A percentile compares a stretch with the other conserved stretches of the same genome.
phyloP scores from a whole-genome alignment of 352 stramenopile species.

The Phytophthora meadii region DNA sequence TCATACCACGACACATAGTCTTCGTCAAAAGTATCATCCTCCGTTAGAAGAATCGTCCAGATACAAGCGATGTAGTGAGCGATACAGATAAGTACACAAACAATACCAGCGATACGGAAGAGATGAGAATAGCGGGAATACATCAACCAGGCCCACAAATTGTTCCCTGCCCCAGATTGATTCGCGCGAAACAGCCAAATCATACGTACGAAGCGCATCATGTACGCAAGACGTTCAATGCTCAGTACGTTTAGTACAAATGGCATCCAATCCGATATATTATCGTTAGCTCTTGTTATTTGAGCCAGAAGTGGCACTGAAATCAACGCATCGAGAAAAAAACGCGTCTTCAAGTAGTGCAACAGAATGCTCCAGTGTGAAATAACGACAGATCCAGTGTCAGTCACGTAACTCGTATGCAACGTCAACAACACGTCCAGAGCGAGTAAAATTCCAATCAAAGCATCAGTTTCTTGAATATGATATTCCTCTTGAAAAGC shows the following conservation, averaged over 20 bases:
- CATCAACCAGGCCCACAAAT: conserved; percentile 43
- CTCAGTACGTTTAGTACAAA: conserved; percentile 19
- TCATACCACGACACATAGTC: background rate
- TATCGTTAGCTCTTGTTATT: background rate
- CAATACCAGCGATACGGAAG: conserved; percentile 45
- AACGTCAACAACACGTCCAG: conserved; percentile 40
- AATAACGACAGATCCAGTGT: conserved; percentile 29
- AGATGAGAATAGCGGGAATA: conserved; percentile 55
- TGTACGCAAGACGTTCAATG: conserved; percentile 25
- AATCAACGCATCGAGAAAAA: conserved; percentile 30
- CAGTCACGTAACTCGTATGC: conserved; percentile 43
- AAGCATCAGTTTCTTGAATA: background rate
- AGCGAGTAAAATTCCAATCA: conserved; percentile 21
- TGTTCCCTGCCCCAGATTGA: conserved; percentile 18
- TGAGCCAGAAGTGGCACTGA: conserved; percentile 13
- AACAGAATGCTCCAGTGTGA: conserved; percentile 28
- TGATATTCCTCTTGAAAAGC: conserved; percentile 37
- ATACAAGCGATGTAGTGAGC: conserved; percentile 60
- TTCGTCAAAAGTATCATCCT: background rate
- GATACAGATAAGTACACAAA: conserved; percentile 48
- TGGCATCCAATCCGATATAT: background rate
- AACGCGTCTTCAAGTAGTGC: conserved; percentile 36
- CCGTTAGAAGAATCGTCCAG: conserved; percentile 37
- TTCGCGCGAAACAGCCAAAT: conserved; percentile 30
- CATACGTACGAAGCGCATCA: conserved; percentile 37